Percentiles rank a stretch among this genome's conserved stretches.
phyloP scores from a whole-genome alignment of 1,139 yeast genomes.

The Hyphopichia khmerensis region DNA sequence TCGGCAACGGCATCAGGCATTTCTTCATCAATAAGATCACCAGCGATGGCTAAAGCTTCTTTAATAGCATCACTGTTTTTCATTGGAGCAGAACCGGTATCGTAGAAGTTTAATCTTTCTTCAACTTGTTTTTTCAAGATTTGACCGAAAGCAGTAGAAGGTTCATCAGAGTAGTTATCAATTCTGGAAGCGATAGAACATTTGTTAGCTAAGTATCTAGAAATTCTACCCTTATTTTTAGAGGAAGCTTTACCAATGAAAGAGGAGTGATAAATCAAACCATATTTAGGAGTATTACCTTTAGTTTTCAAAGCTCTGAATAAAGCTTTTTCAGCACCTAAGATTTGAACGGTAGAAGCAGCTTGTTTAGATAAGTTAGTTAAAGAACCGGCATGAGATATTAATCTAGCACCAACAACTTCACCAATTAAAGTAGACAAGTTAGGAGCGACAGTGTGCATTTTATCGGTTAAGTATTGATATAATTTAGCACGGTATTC shows the following conservation, averaged over 20 bases:
- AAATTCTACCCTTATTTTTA: constrained; percentile 97
- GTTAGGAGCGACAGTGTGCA: constrained; percentile 98
- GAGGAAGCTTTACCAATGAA: constrained; percentile 97
- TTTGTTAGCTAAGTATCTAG: constrained; percentile 97
- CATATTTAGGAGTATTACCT: constrained; percentile 98
- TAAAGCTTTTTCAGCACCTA: constrained; percentile 99
- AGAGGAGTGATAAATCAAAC: constrained; percentile 95
- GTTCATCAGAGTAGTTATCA: constrained; percentile 90
- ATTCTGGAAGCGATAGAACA: constrained; percentile 98
- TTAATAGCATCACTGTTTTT: constrained; percentile 93
- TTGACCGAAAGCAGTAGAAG: constrained; percentile 83
- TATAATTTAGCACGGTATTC: constrained; percentile 93
- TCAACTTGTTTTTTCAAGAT: constrained; percentile 95
- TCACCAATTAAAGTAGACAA: constrained; percentile 95
- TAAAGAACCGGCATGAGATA: constrained; percentile 95
- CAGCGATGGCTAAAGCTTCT: constrained; percentile 77
- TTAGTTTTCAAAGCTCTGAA: constrained; percentile 98
- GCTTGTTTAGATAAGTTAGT: constrained; percentile 96
- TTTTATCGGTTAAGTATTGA: constrained; percentile 84
- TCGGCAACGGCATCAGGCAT: constrained; percentile 16
- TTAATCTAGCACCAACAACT: constrained; percentile 96
- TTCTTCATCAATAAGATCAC: constrained; percentile 35
- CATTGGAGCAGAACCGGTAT: constrained; percentile 95
- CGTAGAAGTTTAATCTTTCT: constrained; percentile 94
- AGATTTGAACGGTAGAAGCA: constrained; percentile 96